Percentiles rank a stretch among this genome's conserved stretches.
phyloP scores from a whole-genome alignment of 225 moss, liverwort and hornwort genomes.

The Thuidium tamariscinum region DNA sequence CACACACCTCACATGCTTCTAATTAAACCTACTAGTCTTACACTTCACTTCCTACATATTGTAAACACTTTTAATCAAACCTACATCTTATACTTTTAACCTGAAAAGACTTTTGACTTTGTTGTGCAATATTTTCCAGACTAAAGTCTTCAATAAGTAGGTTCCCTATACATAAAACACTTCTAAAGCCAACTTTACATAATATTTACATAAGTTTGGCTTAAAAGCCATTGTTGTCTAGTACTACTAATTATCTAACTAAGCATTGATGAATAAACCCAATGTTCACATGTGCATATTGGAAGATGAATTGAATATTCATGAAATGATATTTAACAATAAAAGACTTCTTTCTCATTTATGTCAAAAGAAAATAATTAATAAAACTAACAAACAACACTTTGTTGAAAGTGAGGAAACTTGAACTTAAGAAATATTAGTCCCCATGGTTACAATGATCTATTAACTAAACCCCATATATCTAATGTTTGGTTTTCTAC shows the following conservation, averaged over 20 bases:
- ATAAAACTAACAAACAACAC: not conserved
- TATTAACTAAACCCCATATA: not conserved
- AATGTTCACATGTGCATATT: not conserved
- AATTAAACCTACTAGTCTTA: not conserved
- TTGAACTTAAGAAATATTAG: not conserved
- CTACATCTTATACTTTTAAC: fast-evolving
- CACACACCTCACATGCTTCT: too few species aligned
- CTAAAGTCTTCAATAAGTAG: not conserved
- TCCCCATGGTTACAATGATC: not conserved
- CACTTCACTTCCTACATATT: not conserved
- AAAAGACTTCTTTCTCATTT: not conserved
- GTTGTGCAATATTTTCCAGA: fast-evolving
- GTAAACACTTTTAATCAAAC: not conserved
- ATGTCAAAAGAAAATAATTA: not conserved
- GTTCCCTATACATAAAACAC: fast-evolving
- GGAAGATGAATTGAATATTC: not conserved
- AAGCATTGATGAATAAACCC: not conserved
- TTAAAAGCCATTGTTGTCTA: not conserved
- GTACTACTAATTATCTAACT: not conserved
- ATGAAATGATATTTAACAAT: not conserved
- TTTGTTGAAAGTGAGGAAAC: not conserved
- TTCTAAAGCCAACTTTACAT: not conserved
- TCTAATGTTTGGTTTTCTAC: not conserved
- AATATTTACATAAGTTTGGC: fast-evolving
- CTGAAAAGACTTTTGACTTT: not conserved